Conservation (phyloP, 352 stramenopile species). For the Hyaloperonospora brassicae region DNA sequence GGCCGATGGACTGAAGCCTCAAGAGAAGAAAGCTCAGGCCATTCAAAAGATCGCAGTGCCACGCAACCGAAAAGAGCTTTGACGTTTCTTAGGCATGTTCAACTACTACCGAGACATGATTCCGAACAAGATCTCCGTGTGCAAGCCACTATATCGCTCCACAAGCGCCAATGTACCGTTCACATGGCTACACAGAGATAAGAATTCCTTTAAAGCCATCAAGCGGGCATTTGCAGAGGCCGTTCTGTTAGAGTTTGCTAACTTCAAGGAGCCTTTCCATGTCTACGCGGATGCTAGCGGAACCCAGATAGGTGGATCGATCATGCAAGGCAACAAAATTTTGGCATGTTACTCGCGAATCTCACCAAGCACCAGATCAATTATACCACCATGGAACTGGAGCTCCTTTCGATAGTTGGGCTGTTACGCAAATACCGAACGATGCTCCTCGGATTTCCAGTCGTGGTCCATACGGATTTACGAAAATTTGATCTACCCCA, state of each 20-base stretch:
- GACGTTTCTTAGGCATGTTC: conserved; percentile 2
- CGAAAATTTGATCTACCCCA: conserved; percentile 4
- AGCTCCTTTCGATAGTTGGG: conserved; percentile 1
- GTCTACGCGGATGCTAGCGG: conserved; percentile 4
- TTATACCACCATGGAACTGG: conserved; percentile 5
- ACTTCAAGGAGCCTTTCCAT: background rate
- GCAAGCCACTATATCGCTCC: background rate
- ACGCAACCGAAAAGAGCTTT: background rate
- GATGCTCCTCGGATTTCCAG: conserved; percentile 1
- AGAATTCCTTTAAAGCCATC: background rate
- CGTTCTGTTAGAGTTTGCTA: conserved; percentile 1
- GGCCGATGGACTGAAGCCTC: conserved; percentile 1
- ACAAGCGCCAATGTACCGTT: background rate
- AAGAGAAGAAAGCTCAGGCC: conserved; percentile 4
- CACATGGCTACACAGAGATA: conserved; percentile 1
- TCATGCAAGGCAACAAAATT: too few relatives aligned
- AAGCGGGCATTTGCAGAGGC: conserved; percentile 1
- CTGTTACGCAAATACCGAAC: conserved; percentile 3
- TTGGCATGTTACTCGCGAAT: conserved; percentile 2
- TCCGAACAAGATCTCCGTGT: conserved; percentile 1
- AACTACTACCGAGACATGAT: conserved; percentile 7
- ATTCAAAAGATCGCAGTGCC: conserved; percentile 8
- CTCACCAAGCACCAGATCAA: background rate
- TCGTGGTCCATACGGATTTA: conserved; percentile 1
- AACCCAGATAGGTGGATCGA: background rate